phyloP scores from a whole-genome alignment of 495 filamentous ascomycete genomes.

The Penicillium manginii region DNA sequence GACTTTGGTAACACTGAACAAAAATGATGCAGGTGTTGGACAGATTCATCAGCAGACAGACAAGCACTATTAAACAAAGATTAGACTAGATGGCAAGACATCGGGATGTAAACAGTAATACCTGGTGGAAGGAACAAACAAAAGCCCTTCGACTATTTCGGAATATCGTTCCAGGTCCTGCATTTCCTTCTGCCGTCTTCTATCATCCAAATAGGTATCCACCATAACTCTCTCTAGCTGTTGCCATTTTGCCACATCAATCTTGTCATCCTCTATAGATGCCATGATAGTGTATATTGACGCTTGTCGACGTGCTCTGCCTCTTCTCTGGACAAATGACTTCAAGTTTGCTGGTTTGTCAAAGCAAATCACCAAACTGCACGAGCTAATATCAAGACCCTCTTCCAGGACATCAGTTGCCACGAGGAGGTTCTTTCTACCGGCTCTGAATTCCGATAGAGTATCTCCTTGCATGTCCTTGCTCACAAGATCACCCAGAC shows the following conservation, averaged over 20 bases:
- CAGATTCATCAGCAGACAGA: constrained; percentile 71
- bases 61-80: constrained; percentile 58
- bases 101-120: constrained; percentile 20
- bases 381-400: constrained; percentile 86
- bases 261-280: constrained; percentile 39
- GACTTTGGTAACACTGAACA: constrained; percentile 63
- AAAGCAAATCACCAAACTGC: constrained; percentile 87
- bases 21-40: constrained; percentile 81
- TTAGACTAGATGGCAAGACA: no score
- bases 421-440: constrained; percentile 76
- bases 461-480: constrained; percentile 58
- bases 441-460: constrained; percentile 69
- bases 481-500: constrained; percentile 64
- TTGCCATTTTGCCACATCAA: constrained; percentile 56
- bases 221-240: constrained; percentile 75
- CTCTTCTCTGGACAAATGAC: constrained; percentile 87
- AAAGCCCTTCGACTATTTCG: constrained; percentile 46
- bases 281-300: constrained; percentile 75
- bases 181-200: constrained; percentile 52
- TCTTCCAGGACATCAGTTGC: constrained; percentile 89
- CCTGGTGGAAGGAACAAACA: constrained; percentile 59
- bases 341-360: constrained; percentile 76
- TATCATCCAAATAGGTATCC: constrained; percentile 70
- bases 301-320: constrained; percentile 71
- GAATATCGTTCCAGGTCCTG: constrained; percentile 52